These are phyloP conservation scores for Loxodes magnus DNA, from an alignment of 73 alveolate genomes.

Conservation along the genomic window DNA sequence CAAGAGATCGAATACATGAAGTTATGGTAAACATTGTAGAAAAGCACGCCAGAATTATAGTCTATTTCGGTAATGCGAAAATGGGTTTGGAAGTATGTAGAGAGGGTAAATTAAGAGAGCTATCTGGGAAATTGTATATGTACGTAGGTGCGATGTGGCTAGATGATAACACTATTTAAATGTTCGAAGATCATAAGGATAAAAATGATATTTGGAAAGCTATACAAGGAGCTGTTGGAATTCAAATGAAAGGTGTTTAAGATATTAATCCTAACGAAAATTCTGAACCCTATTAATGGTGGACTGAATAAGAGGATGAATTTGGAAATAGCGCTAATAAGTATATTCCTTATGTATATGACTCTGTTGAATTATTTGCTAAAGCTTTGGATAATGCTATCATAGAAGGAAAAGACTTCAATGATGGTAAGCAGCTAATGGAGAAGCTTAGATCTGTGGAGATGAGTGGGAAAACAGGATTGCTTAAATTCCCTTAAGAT, in stretches of 20 bases:
- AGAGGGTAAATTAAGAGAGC: constrained; percentile 4
- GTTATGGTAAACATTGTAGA: background rate
- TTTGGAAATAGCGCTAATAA: background rate
- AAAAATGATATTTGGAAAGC: background rate
- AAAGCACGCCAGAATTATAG: constrained; percentile 2
- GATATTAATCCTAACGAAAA: background rate
- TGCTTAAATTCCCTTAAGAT: constrained; percentile 1
- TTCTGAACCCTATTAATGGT: too few species aligned
- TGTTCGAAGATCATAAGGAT: background rate
- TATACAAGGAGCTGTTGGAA: constrained; percentile 6
- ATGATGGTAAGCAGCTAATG: constrained; percentile 6
- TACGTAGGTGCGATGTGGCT: constrained; percentile 12
- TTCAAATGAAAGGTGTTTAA: background rate
- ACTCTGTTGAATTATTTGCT: background rate
- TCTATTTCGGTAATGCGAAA: background rate
- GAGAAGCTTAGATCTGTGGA: constrained; percentile 7
- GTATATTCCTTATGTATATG: background rate
- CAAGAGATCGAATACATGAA: constrained; percentile 1
- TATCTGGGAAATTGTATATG: background rate
- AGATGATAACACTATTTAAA: background rate
- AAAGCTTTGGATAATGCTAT: background rate
- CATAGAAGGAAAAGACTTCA: constrained; percentile 1
- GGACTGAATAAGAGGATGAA: background rate
- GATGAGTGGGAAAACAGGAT: constrained; percentile 11
- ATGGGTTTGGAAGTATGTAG: background rate